phyloP scores from a whole-genome alignment of 2,329 filamentous ascomycete genomes.

The Rutstroemia sp. region DNA sequence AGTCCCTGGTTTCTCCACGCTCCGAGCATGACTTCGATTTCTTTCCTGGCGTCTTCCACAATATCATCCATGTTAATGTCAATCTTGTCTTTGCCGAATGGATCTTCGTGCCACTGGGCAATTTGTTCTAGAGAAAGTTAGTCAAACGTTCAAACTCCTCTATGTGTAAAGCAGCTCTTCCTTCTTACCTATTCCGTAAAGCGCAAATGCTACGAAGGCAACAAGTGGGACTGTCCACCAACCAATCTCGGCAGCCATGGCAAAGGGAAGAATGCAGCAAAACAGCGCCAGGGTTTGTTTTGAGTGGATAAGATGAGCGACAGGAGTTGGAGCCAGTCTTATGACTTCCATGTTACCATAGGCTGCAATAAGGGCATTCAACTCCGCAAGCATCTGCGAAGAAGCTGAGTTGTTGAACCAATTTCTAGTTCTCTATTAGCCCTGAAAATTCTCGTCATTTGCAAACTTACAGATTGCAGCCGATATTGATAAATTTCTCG shows the following conservation, averaged over 20 bases:
- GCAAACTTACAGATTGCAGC: constrained; percentile 34
- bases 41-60: constrained; percentile 50
- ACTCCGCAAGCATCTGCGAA: constrained; percentile 47
- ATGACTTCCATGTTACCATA: constrained; percentile 61
- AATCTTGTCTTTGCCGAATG: constrained; percentile 57
- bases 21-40: constrained; percentile 48
- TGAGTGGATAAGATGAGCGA: constrained; percentile 58
- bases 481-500: constrained; percentile 52
- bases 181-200: constrained; percentile 26
- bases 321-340: constrained; percentile 53
- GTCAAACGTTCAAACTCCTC: neutral
- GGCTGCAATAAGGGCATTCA: constrained; percentile 48
- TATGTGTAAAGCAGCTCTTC: neutral
- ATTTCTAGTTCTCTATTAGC: constrained; percentile 29
- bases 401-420: constrained; percentile 56
- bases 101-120: constrained; percentile 50
- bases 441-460: neutral
- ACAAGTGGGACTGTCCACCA: constrained; percentile 56
- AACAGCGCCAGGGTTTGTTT: constrained; percentile 57
- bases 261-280: constrained; percentile 52
- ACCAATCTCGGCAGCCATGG: constrained; percentile 53
- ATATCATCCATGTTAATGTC: constrained; percentile 64
- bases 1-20: constrained; percentile 41
- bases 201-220: constrained; percentile 52
- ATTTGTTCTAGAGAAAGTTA: constrained; percentile 41